Evolutionary conservation across 2,329 filamentous ascomycete species (phyloP).

Genomic region (Septoria linicola): DNA sequence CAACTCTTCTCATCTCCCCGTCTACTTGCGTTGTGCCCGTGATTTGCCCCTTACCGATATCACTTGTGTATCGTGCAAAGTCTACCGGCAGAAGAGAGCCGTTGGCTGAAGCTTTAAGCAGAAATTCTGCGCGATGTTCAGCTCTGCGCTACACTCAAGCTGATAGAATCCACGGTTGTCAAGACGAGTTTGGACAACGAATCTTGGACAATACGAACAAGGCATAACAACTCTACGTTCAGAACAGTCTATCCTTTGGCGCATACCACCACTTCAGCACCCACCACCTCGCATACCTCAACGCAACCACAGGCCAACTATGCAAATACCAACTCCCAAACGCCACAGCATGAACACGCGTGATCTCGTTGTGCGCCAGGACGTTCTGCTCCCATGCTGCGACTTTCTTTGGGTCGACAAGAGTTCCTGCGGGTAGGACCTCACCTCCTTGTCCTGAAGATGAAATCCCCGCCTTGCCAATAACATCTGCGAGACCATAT

Average conservation of each 20-base stretch:
- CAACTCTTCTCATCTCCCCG: background rate
- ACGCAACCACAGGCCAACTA: constrained; percentile 12
- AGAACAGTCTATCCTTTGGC: background rate
- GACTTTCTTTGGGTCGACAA: constrained; percentile 10
- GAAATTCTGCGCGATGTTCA: too few relatives aligned
- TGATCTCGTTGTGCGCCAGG: constrained; percentile 11
- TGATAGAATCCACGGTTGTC: too few relatives aligned
- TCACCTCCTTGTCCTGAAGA: constrained; percentile 12
- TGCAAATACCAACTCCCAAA: constrained; percentile 24
- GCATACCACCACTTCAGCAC: constrained; percentile 7
- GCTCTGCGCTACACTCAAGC: too few relatives aligned
- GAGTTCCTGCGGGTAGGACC: background rate
- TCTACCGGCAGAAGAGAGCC: too few relatives aligned
- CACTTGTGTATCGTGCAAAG: too few relatives aligned
- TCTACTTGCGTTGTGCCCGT: too few relatives aligned
- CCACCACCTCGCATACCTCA: constrained; percentile 16
- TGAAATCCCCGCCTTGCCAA: constrained; percentile 11
- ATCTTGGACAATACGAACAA: too few relatives aligned
- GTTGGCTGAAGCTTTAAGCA: too few relatives aligned
- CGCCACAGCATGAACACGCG: constrained; percentile 14
- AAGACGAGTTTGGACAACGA: too few relatives aligned
- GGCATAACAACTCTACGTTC: too few relatives aligned
- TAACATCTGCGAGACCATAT: constrained; percentile 30
- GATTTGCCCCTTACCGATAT: too few relatives aligned
- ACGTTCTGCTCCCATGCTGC: constrained; percentile 26